Conservation (phyloP, 2,329 filamentous ascomycete species). For the Hypomyces rosellus region DNA sequence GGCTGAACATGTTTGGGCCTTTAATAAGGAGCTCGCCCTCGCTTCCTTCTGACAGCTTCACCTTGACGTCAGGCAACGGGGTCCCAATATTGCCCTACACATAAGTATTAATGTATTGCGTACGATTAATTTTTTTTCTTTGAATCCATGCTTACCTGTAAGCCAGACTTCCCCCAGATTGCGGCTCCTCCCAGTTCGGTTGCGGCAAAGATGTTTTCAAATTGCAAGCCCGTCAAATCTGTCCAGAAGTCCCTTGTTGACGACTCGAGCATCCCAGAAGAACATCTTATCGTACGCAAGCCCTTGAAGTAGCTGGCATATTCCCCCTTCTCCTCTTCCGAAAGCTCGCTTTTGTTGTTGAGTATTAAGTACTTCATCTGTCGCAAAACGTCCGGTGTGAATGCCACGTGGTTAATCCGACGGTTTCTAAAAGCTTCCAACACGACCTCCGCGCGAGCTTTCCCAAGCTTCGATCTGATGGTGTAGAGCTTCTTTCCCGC, state of each 20-base stretch:
- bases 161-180: neutral
- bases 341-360: neutral
- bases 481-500: constrained; percentile 8
- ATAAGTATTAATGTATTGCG: neutral
- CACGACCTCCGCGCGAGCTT: neutral
- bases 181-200: constrained; percentile 8
- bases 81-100: constrained; percentile 1
- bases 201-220: constrained; percentile 9
- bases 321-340: neutral
- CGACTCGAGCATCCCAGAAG: neutral
- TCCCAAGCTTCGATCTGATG: constrained; percentile 6
- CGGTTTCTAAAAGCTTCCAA: constrained; percentile 9
- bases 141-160: neutral
- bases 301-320: constrained; percentile 1
- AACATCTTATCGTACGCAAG: neutral
- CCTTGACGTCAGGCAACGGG: neutral
- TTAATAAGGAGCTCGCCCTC: constrained; percentile 13
- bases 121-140: too few relatives aligned
- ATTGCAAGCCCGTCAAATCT: constrained; percentile 3
- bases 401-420: constrained; percentile 7
- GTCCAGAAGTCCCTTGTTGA: constrained; percentile 10
- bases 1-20: constrained; percentile 7
- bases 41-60: constrained; percentile 10
- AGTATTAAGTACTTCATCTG: constrained; percentile 7
- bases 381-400: constrained; percentile 9